These are phyloP conservation scores for Catharanthus roseus DNA, from an alignment of 257 asterid genomes.

Conservation along the genomic window DNA sequence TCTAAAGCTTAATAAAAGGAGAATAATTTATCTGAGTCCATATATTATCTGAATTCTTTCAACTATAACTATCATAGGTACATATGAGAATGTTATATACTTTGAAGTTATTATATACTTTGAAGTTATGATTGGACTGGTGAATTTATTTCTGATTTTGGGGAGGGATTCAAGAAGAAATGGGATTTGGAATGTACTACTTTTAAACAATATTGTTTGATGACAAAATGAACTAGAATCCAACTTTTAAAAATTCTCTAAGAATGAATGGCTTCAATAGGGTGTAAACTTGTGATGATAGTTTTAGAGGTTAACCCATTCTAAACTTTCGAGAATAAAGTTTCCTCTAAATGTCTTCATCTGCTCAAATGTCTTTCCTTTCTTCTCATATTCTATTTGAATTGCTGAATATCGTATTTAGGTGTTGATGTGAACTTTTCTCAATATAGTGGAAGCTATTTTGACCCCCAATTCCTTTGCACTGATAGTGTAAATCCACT, in stretches of 20 bases:
- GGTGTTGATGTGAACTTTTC: background rate
- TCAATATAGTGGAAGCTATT: too few relatives aligned
- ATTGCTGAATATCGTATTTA: background rate
- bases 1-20: background rate
- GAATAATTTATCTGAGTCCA: background rate
- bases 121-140: background rate
- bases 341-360: background rate
- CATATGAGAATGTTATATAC: too few relatives aligned
- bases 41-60: background rate
- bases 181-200: too few relatives aligned
- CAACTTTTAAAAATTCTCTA: background rate
- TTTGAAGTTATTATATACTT: background rate
- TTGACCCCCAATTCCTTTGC: background rate
- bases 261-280: background rate
- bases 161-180: background rate
- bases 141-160: background rate
- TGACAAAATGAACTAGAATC: background rate
- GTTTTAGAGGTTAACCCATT: background rate
- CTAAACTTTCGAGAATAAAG: background rate
- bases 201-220: background rate
- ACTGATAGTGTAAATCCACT: background rate
- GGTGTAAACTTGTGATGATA: background rate
- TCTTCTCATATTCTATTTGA: background rate
- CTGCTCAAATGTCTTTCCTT: background rate
- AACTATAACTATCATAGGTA: background rate